Conservation (phyloP, 345 rosid species). For the Corchorus capsularis region DNA sequence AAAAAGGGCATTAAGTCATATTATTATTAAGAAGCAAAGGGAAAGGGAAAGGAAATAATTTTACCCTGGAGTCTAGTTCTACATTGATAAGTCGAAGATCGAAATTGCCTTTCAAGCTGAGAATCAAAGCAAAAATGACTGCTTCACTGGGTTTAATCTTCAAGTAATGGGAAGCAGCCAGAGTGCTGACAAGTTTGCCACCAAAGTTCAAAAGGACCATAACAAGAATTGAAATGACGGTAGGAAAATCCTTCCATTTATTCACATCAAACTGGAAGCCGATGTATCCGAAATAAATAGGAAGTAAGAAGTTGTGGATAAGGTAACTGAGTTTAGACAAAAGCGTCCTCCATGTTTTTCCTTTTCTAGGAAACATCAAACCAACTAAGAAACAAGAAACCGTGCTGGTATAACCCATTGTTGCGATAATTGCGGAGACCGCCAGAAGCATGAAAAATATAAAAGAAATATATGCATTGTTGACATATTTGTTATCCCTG, state of each 20-base stretch:
- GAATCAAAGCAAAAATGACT: conserved; percentile 49
- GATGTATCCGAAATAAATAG: conserved; percentile 71
- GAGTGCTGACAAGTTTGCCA: conserved; percentile 61
- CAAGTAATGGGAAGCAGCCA: conserved; percentile 51
- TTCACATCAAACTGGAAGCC: conserved; percentile 61
- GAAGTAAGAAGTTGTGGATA: conserved; percentile 68
- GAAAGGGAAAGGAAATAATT: neutral
- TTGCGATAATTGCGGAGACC: conserved; percentile 41
- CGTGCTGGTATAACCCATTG: conserved; percentile 43
- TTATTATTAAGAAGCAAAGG: too few species aligned
- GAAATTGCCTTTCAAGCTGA: conserved; percentile 67
- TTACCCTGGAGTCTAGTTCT: neutral
- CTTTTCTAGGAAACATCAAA: conserved; percentile 71
- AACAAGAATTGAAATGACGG: conserved; percentile 28
- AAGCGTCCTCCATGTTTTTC: conserved; percentile 72
- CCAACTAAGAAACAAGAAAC: conserved; percentile 62
- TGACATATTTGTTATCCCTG: conserved; percentile 58
- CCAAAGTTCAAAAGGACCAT: conserved; percentile 42
- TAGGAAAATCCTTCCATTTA: conserved; percentile 13
- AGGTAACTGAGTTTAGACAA: conserved; percentile 55
- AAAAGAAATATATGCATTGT: conserved; percentile 51
- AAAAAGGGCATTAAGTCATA: too few species aligned
- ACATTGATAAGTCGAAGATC: conserved; percentile 50
- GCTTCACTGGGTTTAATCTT: conserved; percentile 54
- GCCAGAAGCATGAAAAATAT: conserved; percentile 44